Evolutionary conservation across 176 grass and related monocot species (phyloP), one percentile per base, ranked within the genome.

Genomic region (Typha latifolia): DNA sequence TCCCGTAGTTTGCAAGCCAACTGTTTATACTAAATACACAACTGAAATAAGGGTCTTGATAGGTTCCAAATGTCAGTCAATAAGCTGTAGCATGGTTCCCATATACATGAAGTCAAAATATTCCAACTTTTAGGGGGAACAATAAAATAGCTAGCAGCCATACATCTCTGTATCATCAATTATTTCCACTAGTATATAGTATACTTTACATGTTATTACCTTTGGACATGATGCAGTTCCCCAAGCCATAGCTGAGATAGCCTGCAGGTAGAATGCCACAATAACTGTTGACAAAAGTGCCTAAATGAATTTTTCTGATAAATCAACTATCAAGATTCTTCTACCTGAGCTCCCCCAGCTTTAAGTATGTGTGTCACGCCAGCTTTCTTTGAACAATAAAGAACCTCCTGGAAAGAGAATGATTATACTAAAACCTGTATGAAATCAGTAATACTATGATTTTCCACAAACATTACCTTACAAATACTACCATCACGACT

Each of bases 361-460:
- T 92, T 97, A 72, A 97, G 73, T 75, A 97, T 80, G 37, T 97
- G 93, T n/a, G 93, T 97, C 4, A 89, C 93, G 31, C 88, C 93
- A 73, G 93, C 82, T 86, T 86, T 97, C 31, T 97, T 91, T 63
- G 93, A 88, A 86, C 93, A 97, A 53, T 97, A 97, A 62, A 95
- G 81, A 82, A 96, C 88, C 74, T 96, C 92, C 92, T 96, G 63
- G 12, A 51, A 12, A 49, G 19, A 78, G 12, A 88, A 49, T 22
- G 67, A 27, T 15, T 27, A 15, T 72, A 11, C 37, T 57, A 57
- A 57, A 57, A n/a, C 20, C 10, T 57, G 52, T 57, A 57, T 57
- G 48, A 63, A 69, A 65, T 15, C 15, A 64, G 51, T 19, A 52
- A 7, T 73, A 49, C 5, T 56, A 62, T 37, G n/a, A 63, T 56